Percentiles rank a stretch among this genome's conserved stretches.
Evolutionary conservation across 2,329 filamentous ascomycete genomes (phyloP).

Genomic region (Zopfia rhizophila): DNA sequence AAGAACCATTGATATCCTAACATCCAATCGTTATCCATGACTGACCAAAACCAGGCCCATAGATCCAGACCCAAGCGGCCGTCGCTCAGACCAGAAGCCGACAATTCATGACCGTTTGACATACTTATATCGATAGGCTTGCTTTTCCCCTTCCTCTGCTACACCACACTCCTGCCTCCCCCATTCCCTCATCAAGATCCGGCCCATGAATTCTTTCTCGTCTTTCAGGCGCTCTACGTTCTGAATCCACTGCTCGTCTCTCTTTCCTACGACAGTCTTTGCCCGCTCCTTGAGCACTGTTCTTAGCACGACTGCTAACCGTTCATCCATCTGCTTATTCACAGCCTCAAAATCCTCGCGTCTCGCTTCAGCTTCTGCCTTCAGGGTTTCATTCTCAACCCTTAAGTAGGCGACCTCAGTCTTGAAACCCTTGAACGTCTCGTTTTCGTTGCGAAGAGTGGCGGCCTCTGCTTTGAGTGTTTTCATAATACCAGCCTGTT

Average conservation of each 20-base stretch:
- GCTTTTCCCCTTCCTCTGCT: constrained; percentile 31
- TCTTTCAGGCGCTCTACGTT: constrained; percentile 29
- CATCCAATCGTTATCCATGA: too few species aligned
- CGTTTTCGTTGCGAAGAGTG: constrained; percentile 30
- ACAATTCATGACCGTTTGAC: constrained; percentile 29
- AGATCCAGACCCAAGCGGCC: too few species aligned
- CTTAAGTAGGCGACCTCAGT: constrained; percentile 24
- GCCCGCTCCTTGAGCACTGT: constrained; percentile 45
- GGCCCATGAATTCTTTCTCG: constrained; percentile 44
- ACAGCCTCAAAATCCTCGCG: constrained; percentile 39
- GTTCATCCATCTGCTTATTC: constrained; percentile 47
- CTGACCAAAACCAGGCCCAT: too few species aligned
- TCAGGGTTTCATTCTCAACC: constrained; percentile 31
- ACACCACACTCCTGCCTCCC: constrained; percentile 46
- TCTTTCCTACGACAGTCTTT: constrained; percentile 38
- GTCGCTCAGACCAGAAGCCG: too few species aligned
- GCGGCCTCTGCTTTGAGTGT: constrained; percentile 31
- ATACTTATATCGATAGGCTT: constrained; percentile 45
- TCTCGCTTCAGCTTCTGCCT: constrained; percentile 29
- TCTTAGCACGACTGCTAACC: constrained; percentile 38
- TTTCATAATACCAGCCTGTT: constrained; percentile 38
- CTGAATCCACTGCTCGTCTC: constrained; percentile 48
- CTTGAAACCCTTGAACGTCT: constrained; percentile 16
- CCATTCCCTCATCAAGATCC: constrained; percentile 49
- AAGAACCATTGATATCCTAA: too few species aligned